Percentiles rank a stretch among this genome's conserved stretches.
Evolutionary conservation across 768 basidiomycete species (phyloP).

Genomic region (Udeniomyces megalosporus): DNA sequence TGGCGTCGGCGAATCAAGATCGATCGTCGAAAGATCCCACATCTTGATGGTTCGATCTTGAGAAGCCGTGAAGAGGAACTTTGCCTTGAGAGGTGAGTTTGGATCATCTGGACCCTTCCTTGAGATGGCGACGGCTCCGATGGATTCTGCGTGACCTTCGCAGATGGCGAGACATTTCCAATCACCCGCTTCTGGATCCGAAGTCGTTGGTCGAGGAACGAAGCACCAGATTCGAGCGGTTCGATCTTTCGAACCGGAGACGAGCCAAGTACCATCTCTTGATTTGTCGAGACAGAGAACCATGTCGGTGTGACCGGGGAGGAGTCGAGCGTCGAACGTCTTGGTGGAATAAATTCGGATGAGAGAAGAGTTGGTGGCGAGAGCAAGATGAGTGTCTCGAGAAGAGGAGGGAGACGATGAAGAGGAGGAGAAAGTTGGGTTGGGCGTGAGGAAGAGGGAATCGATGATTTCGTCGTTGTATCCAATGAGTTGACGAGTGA

Average conservation of each 20-base stretch:
- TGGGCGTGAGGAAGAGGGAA: conserved; percentile 51
- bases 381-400: conserved; percentile 58
- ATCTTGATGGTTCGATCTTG: conserved; percentile 97
- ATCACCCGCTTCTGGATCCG: conserved; percentile 21
- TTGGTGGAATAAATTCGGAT: conserved; percentile 72
- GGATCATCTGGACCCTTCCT: conserved; percentile 32
- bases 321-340: conserved; percentile 63
- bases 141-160: conserved; percentile 84
- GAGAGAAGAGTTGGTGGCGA: conserved; percentile 94
- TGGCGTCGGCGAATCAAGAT: conserved; percentile 28
- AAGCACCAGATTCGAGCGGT: conserved; percentile 63
- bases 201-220: conserved; percentile 28
- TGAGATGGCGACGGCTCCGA: conserved; percentile 79
- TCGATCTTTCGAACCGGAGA: conserved; percentile 81
- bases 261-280: conserved; percentile 52
- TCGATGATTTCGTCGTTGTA: conserved; percentile 99
- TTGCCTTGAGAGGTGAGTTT: conserved; percentile 21
- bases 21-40: conserved; percentile 59
- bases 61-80: conserved; percentile 82
- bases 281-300: conserved; percentile 69
- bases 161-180: conserved; percentile 73
- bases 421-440: too few relatives aligned
- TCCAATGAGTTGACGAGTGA: conserved; percentile 72
- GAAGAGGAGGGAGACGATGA: conserved; percentile 21
- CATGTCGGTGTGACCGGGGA: conserved; percentile 79